Evolutionary conservation across 305 asterid genomes (phyloP).

Genomic region (Fraxinus sp.): DNA sequence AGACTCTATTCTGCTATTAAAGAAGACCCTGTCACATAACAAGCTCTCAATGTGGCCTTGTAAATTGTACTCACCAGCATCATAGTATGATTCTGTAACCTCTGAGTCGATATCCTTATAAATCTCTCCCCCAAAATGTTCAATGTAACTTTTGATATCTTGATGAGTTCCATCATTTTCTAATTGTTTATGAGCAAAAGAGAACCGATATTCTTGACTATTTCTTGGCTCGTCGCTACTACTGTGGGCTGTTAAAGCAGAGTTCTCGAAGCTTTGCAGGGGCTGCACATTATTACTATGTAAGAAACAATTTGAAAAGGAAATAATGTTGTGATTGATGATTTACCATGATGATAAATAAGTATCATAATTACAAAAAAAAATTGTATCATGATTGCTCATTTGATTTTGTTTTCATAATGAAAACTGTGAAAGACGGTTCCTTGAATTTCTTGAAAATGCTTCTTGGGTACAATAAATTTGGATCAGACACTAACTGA

Average conservation of each 20-base stretch:
- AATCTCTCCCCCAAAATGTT: constrained; percentile 51
- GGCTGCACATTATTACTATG: constrained; percentile 22
- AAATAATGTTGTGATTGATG: background rate
- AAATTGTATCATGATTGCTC: background rate
- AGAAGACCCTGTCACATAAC: constrained; percentile 55
- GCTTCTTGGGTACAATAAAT: background rate
- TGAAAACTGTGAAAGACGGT: background rate
- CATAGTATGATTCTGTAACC: constrained; percentile 28
- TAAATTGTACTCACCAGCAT: constrained; percentile 45
- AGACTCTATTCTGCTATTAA: constrained; percentile 47
- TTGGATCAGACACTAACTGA: background rate
- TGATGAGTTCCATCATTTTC: constrained; percentile 30
- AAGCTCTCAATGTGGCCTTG: constrained; percentile 39
- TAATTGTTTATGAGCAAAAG: constrained; percentile 39
- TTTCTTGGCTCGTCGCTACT: constrained; percentile 27
- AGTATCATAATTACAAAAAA: background rate
- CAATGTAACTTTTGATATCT: constrained; percentile 52
- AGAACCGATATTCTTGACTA: constrained; percentile 37
- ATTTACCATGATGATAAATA: background rate
- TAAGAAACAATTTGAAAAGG: background rate
- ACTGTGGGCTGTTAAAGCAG: constrained; percentile 33
- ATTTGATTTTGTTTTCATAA: background rate
- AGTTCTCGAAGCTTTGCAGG: constrained; percentile 30
- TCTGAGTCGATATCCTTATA: constrained; percentile 31
- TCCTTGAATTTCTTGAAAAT: background rate